Base-by-base conservation (phyloP, 306 rosid genomes). In the Coriaria nepalensis region DNA sequence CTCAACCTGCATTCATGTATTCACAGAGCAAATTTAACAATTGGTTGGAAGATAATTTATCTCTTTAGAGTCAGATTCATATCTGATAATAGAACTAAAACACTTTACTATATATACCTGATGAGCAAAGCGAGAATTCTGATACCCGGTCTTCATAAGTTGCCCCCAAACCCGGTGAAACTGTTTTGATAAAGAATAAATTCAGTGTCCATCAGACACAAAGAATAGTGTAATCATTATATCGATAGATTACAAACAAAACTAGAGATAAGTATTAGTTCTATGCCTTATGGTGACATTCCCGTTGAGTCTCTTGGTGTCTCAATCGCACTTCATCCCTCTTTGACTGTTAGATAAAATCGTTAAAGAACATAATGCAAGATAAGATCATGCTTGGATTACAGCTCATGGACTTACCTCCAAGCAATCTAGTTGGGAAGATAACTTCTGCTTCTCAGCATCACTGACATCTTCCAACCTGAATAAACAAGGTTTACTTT, bases 61-160 rank as follows among this genome's bases (percentile, higher is more conserved):
- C 14, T 9, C 14, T 45, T 45, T 43, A 8, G 8, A 14, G 11
- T n/a, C 33, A 43, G 12, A 8, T 43, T 43, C 46, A 8, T 0
- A 10, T 33, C 10, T 14, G 12, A 5, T 49, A 7, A 0, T 32
- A 43, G 29, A 15, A 14, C 9, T 37, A 32, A 42, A 60, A 41
- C 9, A 37, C 43, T 38, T 56, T 52, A 40, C 9, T 61, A 46
- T 44, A 47, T 35, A 54, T 68, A 92, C 98, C 80, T 92, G 98
- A 79, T 92, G 96, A n/a, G 96, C 94, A 65, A 92, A 92, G 53
- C 94, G 90, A 40, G 98, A 92, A 74, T 85, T 92, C 76, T 92
- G 96, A 68, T 73, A 85, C 49, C 98, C 98, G 40, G 98, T 85
- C 75, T 85, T 92, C 95, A 92, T 79, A 45, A 92, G 98, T 50